Conservation (phyloP, 345 rosid species). For the Arabidopsis arenosa region DNA sequence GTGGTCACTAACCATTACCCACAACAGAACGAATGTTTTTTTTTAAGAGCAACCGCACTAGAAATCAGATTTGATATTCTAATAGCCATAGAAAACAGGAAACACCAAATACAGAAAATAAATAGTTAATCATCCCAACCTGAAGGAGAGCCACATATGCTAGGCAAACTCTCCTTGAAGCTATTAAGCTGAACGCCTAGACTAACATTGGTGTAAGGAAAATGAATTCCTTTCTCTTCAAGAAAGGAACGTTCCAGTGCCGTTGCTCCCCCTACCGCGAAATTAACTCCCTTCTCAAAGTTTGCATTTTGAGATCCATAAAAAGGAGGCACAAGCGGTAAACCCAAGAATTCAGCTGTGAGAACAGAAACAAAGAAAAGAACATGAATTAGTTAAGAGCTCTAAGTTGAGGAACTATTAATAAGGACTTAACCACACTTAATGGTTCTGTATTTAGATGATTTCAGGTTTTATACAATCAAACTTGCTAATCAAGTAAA, state of each 20-base stretch:
- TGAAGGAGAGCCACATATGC: slow-evolving; percentile 44
- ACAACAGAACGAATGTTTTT: not conserved
- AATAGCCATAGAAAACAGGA: not conserved
- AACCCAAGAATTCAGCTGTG: slow-evolving; percentile 51
- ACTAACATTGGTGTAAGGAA: slow-evolving; percentile 40
- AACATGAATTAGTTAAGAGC: not conserved
- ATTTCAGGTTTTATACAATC: not conserved
- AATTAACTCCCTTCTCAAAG: slow-evolving; percentile 51
- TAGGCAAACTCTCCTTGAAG: slow-evolving; percentile 51
- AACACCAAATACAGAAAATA: not conserved
- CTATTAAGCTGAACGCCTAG: slow-evolving; percentile 48
- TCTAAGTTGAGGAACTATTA: not conserved
- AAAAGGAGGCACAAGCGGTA: slow-evolving; percentile 48
- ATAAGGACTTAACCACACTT: not conserved
- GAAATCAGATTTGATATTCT: not conserved
- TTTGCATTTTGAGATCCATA: slow-evolving; percentile 35
- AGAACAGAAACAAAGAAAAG: not conserved
- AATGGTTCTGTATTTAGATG: not conserved
- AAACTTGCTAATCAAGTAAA: not conserved
- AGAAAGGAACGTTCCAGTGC: slow-evolving; percentile 48
- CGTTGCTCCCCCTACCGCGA: slow-evolving; percentile 61
- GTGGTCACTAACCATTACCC: slow-evolving; percentile 19
- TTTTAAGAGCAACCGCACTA: too few relatives aligned
- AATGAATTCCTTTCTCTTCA: slow-evolving; percentile 42
- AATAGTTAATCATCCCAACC: slow-evolving; percentile 8